Evolutionary conservation across 495 filamentous ascomycete species (phyloP).

Genomic region (Bombardia bombarda): DNA sequence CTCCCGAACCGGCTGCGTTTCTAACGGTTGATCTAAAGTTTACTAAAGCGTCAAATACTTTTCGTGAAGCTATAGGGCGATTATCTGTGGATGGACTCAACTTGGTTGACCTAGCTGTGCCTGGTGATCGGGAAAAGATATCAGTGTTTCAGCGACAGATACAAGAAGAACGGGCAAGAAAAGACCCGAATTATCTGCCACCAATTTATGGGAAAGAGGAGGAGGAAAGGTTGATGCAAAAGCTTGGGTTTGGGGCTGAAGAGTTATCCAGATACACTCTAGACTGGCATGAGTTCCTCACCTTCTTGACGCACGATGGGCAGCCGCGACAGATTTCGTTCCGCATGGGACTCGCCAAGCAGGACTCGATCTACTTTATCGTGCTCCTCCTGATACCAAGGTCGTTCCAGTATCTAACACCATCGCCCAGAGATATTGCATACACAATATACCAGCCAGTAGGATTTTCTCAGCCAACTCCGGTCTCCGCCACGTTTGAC

Average conservation of each 20-base stretch:
- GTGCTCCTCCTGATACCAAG: conserved; percentile 33
- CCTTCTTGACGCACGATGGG: conserved; percentile 39
- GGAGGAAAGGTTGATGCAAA: conserved; percentile 40
- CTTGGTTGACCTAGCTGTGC: conserved; percentile 40
- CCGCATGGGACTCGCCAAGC: conserved; percentile 42
- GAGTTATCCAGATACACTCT: conserved; percentile 36
- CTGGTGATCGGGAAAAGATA: conserved; percentile 43
- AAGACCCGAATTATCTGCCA: conserved; percentile 48
- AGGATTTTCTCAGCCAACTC: conserved; percentile 34
- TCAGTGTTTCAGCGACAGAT: conserved; percentile 35
- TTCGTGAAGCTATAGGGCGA: conserved; percentile 42
- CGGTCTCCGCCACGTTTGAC: conserved; percentile 35
- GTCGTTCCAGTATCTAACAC: conserved; percentile 32
- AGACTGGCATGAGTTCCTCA: conserved; percentile 41
- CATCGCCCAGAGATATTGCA: conserved; percentile 38
- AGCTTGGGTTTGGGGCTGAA: conserved; percentile 37
- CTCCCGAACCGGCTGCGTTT: conserved; percentile 42
- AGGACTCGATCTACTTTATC: conserved; percentile 47
- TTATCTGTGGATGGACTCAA: conserved; percentile 30
- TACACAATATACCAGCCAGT: conserved; percentile 33
- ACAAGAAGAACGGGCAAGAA: conserved; percentile 41
- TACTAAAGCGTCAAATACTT: conserved; percentile 42
- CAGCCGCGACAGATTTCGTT: conserved; percentile 32
- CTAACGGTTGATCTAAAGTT: conserved; percentile 49
- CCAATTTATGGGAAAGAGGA: conserved; percentile 42